phyloP scores from a whole-genome alignment of 176 grass and related monocot genomes.

The Stipa capillata region DNA sequence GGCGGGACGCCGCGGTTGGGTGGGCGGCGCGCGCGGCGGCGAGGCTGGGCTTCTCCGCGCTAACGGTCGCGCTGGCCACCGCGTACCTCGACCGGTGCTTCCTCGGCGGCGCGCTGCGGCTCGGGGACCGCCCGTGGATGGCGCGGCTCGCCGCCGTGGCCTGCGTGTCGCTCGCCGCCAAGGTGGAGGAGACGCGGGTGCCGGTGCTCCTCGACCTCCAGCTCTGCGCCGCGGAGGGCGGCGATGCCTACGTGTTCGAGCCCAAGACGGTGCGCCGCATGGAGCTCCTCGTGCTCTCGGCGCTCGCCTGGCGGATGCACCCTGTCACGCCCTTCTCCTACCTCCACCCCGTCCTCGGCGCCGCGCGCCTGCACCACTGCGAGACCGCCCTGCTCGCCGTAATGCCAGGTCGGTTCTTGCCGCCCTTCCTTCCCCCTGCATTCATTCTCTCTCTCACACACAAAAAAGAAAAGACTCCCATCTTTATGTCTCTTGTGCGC shows the following conservation, averaged over 20 bases:
- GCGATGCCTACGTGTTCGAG: constrained; percentile 46
- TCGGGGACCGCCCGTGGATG: constrained; percentile 65
- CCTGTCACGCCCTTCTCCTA: constrained; percentile 71
- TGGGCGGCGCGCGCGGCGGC: constrained; percentile 42
- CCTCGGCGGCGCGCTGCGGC: constrained; percentile 35
- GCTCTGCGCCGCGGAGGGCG: constrained; percentile 2
- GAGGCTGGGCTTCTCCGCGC: constrained; percentile 49
- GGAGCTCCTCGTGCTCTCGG: constrained; percentile 74
- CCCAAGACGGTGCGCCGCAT: constrained; percentile 68
- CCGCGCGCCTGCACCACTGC: constrained; percentile 20
- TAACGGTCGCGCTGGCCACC: constrained; percentile 52
- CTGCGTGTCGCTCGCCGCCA: constrained; percentile 66
- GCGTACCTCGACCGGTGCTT: constrained; percentile 83
- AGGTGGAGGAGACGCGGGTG: constrained; percentile 81
- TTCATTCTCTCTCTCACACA: neutral
- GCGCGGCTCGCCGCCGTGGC: constrained; percentile 58
- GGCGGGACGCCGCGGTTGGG: constrained; percentile 35
- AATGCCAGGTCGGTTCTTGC: constrained; percentile 45
- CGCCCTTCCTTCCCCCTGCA: neutral
- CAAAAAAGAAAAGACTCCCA: neutral
- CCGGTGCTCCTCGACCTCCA: constrained; percentile 73
- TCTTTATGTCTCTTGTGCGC: neutral
- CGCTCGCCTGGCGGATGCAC: constrained; percentile 68
- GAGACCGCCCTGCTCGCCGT: constrained; percentile 42
- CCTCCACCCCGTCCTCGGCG: constrained; percentile 43